Conservation (phyloP, 2,329 filamentous ascomycete species). For the Colletotrichum scovillei region DNA sequence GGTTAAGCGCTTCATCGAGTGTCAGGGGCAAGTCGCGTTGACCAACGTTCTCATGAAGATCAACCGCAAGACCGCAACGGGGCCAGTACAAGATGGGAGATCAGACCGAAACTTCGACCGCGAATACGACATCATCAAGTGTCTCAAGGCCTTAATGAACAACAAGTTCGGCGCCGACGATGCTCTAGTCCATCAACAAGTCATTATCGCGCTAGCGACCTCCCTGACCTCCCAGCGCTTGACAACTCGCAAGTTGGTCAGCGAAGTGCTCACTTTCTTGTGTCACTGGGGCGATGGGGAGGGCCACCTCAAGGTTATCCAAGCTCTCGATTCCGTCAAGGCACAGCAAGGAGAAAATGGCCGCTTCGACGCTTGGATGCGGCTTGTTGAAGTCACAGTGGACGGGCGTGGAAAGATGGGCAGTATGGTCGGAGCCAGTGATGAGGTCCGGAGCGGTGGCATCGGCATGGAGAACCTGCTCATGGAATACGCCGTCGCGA, state of each 20-base stretch:
- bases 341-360: conserved; percentile 90
- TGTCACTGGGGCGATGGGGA: conserved; percentile 93
- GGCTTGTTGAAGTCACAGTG: conserved; percentile 95
- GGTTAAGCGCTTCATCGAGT: conserved; percentile 97
- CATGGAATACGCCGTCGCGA: conserved; percentile 98
- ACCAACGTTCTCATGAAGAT: conserved; percentile 95
- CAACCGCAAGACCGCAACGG: conserved; percentile 84
- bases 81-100: conserved; percentile 69
- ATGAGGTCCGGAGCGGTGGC: conserved; percentile 94
- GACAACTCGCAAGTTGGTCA: conserved; percentile 93
- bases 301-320: conserved; percentile 92
- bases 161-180: conserved; percentile 99
- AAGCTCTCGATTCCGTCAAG: conserved; percentile 93
- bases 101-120: conserved; percentile 85
- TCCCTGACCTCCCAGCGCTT: conserved; percentile 90
- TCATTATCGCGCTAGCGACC: conserved; percentile 86
- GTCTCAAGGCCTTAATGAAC: conserved; percentile 97
- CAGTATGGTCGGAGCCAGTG: conserved; percentile 94
- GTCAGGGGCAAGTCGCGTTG: conserved; percentile 94
- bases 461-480: conserved; percentile 99
- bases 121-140: conserved; percentile 98
- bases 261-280: conserved; percentile 94
- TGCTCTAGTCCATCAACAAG: conserved; percentile 88
- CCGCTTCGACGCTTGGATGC: conserved; percentile 98
- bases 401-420: conserved; percentile 99